phyloP scores from a whole-genome alignment of 2,329 filamentous ascomycete species.

The Colletotrichum tabaci region DNA sequence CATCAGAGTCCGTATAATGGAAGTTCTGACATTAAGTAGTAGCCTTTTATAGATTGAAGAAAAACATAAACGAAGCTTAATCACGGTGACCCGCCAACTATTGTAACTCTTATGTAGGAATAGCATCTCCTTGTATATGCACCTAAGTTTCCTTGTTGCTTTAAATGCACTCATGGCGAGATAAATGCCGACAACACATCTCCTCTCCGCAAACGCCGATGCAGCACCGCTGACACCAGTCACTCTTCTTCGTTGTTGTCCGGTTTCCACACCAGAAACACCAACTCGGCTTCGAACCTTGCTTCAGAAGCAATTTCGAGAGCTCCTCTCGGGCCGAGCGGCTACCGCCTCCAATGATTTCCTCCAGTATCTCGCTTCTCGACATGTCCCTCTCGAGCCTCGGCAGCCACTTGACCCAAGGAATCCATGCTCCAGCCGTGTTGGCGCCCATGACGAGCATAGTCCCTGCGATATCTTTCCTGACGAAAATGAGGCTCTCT shows the following conservation, averaged over 20 bases:
- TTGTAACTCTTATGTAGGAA: rapidly evolving
- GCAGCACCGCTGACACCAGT: conserved; percentile 39
- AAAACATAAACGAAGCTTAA: too few relatives aligned
- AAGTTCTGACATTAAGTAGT: too few relatives aligned
- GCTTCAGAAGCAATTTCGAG: conserved; percentile 1
- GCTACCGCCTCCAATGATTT: conserved; percentile 18
- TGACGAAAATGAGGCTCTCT: conserved; percentile 31
- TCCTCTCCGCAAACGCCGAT: conserved; percentile 28
- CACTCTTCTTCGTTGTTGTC: conserved; percentile 12
- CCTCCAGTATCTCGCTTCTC: conserved; percentile 19
- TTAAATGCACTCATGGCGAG: conserved; percentile 15
- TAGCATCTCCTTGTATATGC: too few relatives aligned
- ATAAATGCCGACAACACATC: conserved; percentile 11
- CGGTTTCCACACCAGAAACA: conserved; percentile 39
- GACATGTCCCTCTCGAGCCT: conserved; percentile 40
- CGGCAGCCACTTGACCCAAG: conserved; percentile 41
- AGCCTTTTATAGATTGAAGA: too few relatives aligned
- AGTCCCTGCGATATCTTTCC: conserved; percentile 36
- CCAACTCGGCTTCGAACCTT: conserved; percentile 29
- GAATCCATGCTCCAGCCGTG: conserved; percentile 35
- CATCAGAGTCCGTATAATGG: too few relatives aligned
- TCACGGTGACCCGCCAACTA: too few relatives aligned
- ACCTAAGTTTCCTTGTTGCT: neutral
- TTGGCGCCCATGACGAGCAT: conserved; percentile 35
- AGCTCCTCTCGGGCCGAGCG: conserved; percentile 20